Base-by-base conservation (phyloP, 768 basidiomycete species). In the Rhodotorula taiwanensis region DNA sequence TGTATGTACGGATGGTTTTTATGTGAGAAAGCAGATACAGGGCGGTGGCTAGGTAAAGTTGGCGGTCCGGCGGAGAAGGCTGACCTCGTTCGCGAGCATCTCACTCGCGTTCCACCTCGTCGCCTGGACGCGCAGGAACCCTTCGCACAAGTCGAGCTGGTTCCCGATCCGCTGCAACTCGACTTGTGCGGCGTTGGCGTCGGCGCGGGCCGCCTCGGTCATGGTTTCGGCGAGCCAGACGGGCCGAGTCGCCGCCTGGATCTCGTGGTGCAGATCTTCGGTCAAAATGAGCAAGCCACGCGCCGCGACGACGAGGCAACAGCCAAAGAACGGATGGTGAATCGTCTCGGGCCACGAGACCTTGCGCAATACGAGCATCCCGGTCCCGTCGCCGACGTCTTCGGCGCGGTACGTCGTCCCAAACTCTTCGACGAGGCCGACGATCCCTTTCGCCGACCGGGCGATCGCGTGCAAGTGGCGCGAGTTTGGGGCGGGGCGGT, bases 241-340 rank as follows among this genome's bases (percentile, higher is more conserved):
- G n/a, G n/a, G n/a, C n/a, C n/a, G n/a, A n/a, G n/a, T n/a, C n/a
- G n/a, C n/a, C n/a, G n/a, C n/a, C n/a, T n/a, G n/a, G n/a, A n/a
- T n/a, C n/a, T 23, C 47, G 59, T 39, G 23, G 27, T 30, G 18
- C 44, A 52, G 6, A 27, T 47, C 47, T 31, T 61, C 52, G 13
- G 45, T 45, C 8, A 31, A 52, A 36, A 64, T 36, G 15, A 64
- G 52, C 6, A 43, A 18, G 6, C 62, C 62, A 3, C 56, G 34
- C 23, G 56, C 44, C 18, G 56, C 52, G 30, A 64, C 56, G 30
- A 64, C 45, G 56, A 64, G 57, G 45, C 56, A 58, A 47, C 62
- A 64, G 4, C 62, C 62, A 28, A 52, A 58, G 39, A 42, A 58
- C 16, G 62, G 56, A 1, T 23, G 30, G 31, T 58, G 52, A 20